Evolutionary conservation across 2,329 filamentous ascomycete genomes (phyloP), one percentile per base, ranked within the genome.

Genomic region (Aquanectria penicillioides): DNA sequence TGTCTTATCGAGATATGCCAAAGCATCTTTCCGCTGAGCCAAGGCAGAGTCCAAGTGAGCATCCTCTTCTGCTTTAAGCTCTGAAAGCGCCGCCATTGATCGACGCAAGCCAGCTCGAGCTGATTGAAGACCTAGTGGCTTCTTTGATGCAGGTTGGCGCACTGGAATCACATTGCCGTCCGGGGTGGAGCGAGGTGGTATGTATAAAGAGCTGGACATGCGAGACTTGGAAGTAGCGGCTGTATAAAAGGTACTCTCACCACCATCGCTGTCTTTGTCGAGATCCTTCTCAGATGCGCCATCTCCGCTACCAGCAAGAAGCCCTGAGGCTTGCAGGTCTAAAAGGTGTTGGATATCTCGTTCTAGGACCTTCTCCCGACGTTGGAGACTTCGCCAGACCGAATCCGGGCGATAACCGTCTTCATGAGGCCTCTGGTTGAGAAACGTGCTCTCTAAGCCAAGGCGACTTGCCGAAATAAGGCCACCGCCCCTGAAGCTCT

Each of bases 61-160:
- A n/a, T 87, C 79, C 74, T 93, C 89, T 56, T 93, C 89, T 4
- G 79, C 78, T 70, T 92, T 92, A 22, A 94, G 76, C 8, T 83
- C 81, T 0, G 85, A 86, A 5, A 94, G 77, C 50, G 87, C 85
- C 3, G 81, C 78, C 72, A 94, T 90, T 44, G 85, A 83, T 46
- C 80, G 82, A 13, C 85, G 81, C 7, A 94, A 82, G 0, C 87
- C 89, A 23, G 82, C 80, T n/a, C 91, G 82, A 1, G 89, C 89
- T 15, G 83, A 82, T 23, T 81, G 81, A 12, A 93, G 78, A 0
- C 87, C 83, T 8, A 85, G 72, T 29, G 81, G 84, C 53, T 80
- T 81, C 37, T 76, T 66, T 13, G 66, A 62, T 25, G 77, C 78
- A 1, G 86, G 86, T 62, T 89, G 86, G 23, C 82, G 83, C 31